Evolutionary conservation across 805 yeast species (phyloP).

Genomic region (Candida ficus): DNA sequence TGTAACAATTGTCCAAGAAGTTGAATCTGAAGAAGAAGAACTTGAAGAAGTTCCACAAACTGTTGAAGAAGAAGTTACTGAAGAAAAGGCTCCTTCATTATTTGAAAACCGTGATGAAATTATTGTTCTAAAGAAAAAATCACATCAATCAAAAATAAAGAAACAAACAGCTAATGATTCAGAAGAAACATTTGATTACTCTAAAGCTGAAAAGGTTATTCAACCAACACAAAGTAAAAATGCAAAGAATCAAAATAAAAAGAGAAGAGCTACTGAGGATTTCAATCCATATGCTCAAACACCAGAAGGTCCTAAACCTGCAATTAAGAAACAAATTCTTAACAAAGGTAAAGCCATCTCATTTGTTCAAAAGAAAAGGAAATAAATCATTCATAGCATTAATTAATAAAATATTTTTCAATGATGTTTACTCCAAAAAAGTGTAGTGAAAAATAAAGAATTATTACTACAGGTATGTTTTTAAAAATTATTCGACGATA

Average conservation of each 20-base stretch:
- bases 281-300: conserved; percentile 57
- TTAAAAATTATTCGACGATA: too few relatives aligned
- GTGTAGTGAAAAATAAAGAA: too few relatives aligned
- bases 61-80: not conserved
- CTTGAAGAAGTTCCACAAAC: not conserved
- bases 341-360: conserved; percentile 21
- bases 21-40: conserved; percentile 2
- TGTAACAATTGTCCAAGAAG: not conserved
- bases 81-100: conserved; percentile 4
- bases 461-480: too few relatives aligned
- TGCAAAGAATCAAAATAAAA: conserved; percentile 30
- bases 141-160: not conserved
- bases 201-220: conserved; percentile 38
- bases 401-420: not conserved
- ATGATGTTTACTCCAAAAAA: too few relatives aligned
- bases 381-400: conserved; percentile 2
- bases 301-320: conserved; percentile 48
- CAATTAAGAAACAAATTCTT: conserved; percentile 33
- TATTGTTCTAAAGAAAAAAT: conserved; percentile 18
- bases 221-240: conserved; percentile 13
- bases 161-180: conserved; percentile 2
- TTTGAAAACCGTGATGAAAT: conserved; percentile 21
- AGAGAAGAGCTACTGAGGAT: conserved; percentile 27
- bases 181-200: conserved; percentile 36
- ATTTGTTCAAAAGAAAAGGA: conserved; percentile 17